Percentiles rank a stretch among this genome's conserved stretches.
phyloP scores from a whole-genome alignment of 2,329 filamentous ascomycete genomes.

The Sporothrix euskadiensis region DNA sequence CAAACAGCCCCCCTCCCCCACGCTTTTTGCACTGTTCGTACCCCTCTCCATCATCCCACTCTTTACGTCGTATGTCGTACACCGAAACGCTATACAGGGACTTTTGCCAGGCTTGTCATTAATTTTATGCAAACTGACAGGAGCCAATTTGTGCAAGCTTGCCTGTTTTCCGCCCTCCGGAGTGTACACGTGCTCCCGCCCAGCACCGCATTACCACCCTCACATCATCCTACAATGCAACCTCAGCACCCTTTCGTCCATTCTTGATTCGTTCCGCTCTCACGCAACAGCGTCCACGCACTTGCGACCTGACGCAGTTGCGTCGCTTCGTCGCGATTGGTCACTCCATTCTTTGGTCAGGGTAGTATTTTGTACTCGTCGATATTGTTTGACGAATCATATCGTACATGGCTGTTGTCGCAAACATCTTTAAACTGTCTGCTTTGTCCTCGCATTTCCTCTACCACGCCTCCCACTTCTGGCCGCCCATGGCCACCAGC shows the following conservation, averaged over 20 bases:
- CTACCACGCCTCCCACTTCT: constrained; percentile 81
- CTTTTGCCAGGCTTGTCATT: too few species aligned
- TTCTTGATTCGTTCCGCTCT: neutral
- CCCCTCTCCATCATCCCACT: too few species aligned
- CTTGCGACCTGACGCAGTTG: neutral
- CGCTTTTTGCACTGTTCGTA: too few species aligned
- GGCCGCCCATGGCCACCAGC: constrained; percentile 63
- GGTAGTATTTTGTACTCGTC: neutral
- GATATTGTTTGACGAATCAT: neutral
- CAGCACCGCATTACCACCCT: neutral
- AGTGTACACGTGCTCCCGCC: too few species aligned
- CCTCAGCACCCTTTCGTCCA: neutral
- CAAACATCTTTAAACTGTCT: neutral
- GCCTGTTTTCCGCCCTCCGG: too few species aligned
- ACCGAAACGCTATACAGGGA: too few species aligned
- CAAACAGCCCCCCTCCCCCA: too few species aligned
- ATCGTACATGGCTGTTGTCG: neutral
- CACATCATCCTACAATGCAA: neutral
- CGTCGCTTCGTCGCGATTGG: neutral
- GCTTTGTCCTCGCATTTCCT: neutral
- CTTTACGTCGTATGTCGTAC: too few species aligned
- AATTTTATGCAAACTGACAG: too few species aligned
- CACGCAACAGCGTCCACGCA: neutral
- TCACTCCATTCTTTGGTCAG: neutral
- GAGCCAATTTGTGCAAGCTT: too few species aligned